A percentile compares a stretch with the other conserved stretches of the same genome.
These are phyloP conservation scores for Paxillus ammoniavirescens DNA, from an alignment of 768 basidiomycete species.

Conservation along the genomic window DNA sequence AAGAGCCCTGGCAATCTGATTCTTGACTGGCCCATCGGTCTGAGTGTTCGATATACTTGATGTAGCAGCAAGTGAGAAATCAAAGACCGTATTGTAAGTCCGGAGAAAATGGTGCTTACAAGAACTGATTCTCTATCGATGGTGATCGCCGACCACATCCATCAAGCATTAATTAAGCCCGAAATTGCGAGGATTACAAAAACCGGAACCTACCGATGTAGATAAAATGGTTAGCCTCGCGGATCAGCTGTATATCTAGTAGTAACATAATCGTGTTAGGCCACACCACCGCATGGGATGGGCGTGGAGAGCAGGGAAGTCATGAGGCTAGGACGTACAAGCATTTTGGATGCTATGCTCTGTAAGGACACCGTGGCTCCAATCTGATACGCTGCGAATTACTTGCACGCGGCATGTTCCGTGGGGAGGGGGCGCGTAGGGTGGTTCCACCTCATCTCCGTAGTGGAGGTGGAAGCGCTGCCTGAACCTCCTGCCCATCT, in stretches of 20 bases:
- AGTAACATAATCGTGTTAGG: background rate
- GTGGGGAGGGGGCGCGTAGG: constrained; percentile 42
- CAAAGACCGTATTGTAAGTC: background rate
- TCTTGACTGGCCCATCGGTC: constrained; percentile 65
- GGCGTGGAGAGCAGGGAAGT: background rate
- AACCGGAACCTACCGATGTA: constrained; percentile 72
- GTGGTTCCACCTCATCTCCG: constrained; percentile 38
- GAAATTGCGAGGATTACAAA: background rate
- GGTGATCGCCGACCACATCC: constrained; percentile 1
- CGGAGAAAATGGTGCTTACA: constrained; percentile 47
- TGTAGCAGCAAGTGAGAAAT: constrained; percentile 5
- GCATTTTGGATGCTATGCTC: constrained; percentile 95
- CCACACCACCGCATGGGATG: background rate
- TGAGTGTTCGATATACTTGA: constrained; percentile 75
- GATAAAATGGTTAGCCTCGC: constrained; percentile 83
- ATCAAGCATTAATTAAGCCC: constrained; percentile 13
- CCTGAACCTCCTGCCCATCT: constrained; percentile 56
- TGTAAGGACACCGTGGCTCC: constrained; percentile 89
- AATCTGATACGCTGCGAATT: constrained; percentile 84
- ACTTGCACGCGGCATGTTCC: constrained; percentile 74
- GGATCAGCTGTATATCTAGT: constrained; percentile 75
- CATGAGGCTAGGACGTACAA: constrained; percentile 48
- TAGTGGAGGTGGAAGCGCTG: constrained; percentile 59
- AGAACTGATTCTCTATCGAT: constrained; percentile 77
- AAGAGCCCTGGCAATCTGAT: constrained; percentile 80